A percentile compares a stretch with the other conserved stretches of the same genome.
Conservation (phyloP, 306 rosid genomes). For the Quillaja saponaria region DNA sequence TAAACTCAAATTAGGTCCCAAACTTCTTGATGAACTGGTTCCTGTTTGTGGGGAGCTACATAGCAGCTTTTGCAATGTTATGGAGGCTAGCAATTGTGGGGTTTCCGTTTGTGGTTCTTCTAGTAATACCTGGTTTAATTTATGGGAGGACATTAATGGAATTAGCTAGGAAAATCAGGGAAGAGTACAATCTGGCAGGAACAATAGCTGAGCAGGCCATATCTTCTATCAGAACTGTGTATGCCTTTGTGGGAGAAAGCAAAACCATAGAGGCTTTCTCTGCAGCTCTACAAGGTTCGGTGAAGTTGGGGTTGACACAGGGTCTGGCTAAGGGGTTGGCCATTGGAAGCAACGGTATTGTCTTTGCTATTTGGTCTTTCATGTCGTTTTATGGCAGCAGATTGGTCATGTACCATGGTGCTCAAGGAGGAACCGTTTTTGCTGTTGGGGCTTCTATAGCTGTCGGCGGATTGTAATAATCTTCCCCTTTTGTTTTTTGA, state of each 20-base stretch:
- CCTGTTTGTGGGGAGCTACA: constrained; percentile 70
- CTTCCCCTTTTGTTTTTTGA: not conserved
- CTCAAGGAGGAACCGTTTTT: constrained; percentile 82
- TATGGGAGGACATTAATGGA: constrained; percentile 79
- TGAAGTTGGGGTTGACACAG: constrained; percentile 72
- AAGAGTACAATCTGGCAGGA: constrained; percentile 71
- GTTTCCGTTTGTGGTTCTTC: constrained; percentile 64
- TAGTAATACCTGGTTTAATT: constrained; percentile 80
- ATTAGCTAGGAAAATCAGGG: constrained; percentile 61
- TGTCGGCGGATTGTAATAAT: constrained; percentile 80
- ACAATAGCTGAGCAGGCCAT: constrained; percentile 78
- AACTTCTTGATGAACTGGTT: constrained; percentile 69
- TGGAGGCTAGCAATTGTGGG: constrained; percentile 84
- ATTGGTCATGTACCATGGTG: constrained; percentile 89
- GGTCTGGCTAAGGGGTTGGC: constrained; percentile 93
- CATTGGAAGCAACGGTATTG: constrained; percentile 82
- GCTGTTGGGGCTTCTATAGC: constrained; percentile 76
- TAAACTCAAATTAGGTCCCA: constrained; percentile 50
- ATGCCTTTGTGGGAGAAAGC: constrained; percentile 78
- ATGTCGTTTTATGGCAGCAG: constrained; percentile 77
- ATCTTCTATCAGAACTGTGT: constrained; percentile 83
- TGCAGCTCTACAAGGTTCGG: constrained; percentile 62
- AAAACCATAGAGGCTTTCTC: constrained; percentile 71
- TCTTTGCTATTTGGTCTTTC: constrained; percentile 89
- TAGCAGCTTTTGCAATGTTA: constrained; percentile 60